These are phyloP conservation scores for Fusarium burgessii DNA, from an alignment of 2,329 filamentous ascomycete species.

Conservation along the genomic window DNA sequence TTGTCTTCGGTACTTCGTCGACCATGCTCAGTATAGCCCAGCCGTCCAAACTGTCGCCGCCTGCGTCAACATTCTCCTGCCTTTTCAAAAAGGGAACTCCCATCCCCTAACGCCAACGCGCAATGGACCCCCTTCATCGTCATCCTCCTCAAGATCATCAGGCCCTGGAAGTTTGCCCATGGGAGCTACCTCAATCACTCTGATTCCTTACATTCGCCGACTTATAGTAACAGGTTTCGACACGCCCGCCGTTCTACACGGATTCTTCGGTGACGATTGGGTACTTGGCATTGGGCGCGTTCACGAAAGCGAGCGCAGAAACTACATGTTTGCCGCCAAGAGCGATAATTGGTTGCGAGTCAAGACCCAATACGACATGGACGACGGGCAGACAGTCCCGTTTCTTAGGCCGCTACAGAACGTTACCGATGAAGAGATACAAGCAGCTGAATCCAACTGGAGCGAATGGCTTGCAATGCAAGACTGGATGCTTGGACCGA, in stretches of 20 bases:
- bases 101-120: conserved; percentile 55
- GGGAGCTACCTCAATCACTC: conserved; percentile 64
- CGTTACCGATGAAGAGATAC: conserved; percentile 82
- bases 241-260: conserved; percentile 85
- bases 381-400: conserved; percentile 83
- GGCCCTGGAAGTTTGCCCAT: conserved; percentile 30
- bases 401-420: conserved; percentile 87
- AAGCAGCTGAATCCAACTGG: conserved; percentile 86
- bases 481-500: conserved; percentile 96
- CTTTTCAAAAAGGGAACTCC: conserved; percentile 76
- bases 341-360: conserved; percentile 90
- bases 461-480: conserved; percentile 97
- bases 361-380: conserved; percentile 91
- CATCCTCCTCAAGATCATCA: conserved; percentile 49
- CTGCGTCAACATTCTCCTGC: conserved; percentile 91
- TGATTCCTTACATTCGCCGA: conserved; percentile 90
- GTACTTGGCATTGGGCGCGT: conserved; percentile 80
- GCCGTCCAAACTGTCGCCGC: conserved; percentile 89
- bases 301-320: conserved; percentile 89
- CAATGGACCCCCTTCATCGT: conserved; percentile 39
- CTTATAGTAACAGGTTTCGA: conserved; percentile 94
- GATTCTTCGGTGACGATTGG: conserved; percentile 98
- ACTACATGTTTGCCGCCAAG: conserved; percentile 96
- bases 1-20: conserved; percentile 91
- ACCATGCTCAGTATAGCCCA: conserved; percentile 86